Conservation (phyloP, 148 eudicot species). For the Amaranthus cruentus region DNA sequence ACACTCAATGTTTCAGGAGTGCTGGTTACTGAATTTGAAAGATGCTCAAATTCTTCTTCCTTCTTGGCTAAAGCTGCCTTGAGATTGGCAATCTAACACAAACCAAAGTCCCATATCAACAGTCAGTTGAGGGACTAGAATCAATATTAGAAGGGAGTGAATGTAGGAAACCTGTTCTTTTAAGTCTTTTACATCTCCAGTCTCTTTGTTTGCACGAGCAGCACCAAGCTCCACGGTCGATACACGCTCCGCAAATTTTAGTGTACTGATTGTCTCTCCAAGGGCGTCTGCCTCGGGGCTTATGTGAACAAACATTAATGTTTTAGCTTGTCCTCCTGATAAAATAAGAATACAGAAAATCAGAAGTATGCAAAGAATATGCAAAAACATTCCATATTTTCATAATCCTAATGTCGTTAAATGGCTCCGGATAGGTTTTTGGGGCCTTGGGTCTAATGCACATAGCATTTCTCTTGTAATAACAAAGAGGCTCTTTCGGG, state of each 20-base stretch:
- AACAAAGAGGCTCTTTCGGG: no score
- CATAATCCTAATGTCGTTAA: no score
- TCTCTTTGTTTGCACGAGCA: conserved; percentile 69
- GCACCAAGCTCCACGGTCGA: conserved; percentile 91
- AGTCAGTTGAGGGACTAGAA: background rate
- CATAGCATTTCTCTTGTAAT: no score
- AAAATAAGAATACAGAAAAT: background rate
- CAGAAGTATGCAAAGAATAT: background rate
- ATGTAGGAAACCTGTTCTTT: conserved; percentile 66
- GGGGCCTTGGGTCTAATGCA: no score
- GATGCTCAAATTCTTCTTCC: conserved; percentile 49
- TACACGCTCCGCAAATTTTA: conserved; percentile 95
- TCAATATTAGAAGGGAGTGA: background rate
- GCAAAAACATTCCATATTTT: no score
- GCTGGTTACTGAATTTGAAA: conserved; percentile 27
- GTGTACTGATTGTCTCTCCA: conserved; percentile 85
- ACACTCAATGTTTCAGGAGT: conserved; percentile 45
- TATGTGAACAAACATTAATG: conserved; percentile 95
- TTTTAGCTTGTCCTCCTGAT: conserved; percentile 92
- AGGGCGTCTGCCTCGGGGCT: conserved; percentile 81
- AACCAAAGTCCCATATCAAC: conserved; percentile 3
- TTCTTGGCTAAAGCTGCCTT: conserved; percentile 77
- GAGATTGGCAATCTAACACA: conserved; percentile 52
- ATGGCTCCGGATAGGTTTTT: no score
- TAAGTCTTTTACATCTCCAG: conserved; percentile 61